phyloP scores from a whole-genome alignment of 2,329 filamentous ascomycete species.

The Nigrograna mackinnonii region DNA sequence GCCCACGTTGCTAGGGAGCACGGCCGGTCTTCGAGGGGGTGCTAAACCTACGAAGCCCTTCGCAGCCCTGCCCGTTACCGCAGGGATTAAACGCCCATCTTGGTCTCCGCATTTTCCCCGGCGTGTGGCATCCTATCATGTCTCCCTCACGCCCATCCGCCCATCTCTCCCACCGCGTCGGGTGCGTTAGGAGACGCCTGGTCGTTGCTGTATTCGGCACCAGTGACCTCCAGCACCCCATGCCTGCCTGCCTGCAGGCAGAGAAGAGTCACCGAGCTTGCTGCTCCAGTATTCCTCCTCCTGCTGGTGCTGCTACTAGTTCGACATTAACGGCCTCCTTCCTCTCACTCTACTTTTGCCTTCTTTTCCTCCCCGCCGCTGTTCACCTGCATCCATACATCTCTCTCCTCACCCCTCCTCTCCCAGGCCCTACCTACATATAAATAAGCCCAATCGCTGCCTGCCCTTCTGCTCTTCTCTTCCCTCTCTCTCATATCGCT shows the following conservation, averaged over 20 bases:
- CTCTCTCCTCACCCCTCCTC: not conserved
- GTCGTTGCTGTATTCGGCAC: slow-evolving; percentile 6
- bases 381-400: not conserved
- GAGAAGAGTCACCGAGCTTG: slow-evolving; percentile 28
- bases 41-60: too few species aligned
- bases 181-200: slow-evolving; percentile 18
- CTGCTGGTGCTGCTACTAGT: too few species aligned
- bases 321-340: slow-evolving; percentile 32
- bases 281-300: too few species aligned
- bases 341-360: slow-evolving; percentile 11
- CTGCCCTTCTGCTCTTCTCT: too few species aligned
- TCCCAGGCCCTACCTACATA: too few species aligned
- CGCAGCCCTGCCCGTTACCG: too few species aligned
- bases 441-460: too few species aligned
- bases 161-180: slow-evolving; percentile 25
- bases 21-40: too few species aligned
- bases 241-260: slow-evolving; percentile 18
- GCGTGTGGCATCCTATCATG: slow-evolving; percentile 18
- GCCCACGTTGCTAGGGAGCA: too few species aligned
- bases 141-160: too few species aligned
- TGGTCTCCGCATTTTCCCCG: slow-evolving; percentile 16
- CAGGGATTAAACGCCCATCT: slow-evolving; percentile 10
- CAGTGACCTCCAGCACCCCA: too few species aligned
- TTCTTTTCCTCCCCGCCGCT: slow-evolving; percentile 2
- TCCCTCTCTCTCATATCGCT: too few species aligned